phyloP scores from a whole-genome alignment of 352 stramenopile species.

The Phytophthora brassicae region DNA sequence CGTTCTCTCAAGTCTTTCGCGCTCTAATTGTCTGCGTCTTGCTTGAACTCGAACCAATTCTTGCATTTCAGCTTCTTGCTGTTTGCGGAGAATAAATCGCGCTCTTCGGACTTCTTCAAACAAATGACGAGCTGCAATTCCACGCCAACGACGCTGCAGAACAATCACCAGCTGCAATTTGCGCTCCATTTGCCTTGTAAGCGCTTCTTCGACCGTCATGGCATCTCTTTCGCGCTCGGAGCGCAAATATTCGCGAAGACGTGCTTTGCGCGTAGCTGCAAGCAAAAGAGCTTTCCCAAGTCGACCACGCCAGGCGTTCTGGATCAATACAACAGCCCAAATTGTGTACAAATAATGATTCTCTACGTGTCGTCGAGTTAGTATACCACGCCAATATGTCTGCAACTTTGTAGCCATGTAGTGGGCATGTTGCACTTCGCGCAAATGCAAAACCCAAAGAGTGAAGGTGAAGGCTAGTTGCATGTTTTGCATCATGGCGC shows the following conservation, averaged over 20 bases:
- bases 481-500: constrained; percentile 50
- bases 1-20: constrained; percentile 41
- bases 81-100: constrained; percentile 58
- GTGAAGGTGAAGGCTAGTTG: constrained; percentile 54
- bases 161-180: constrained; percentile 61
- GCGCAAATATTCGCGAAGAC: constrained; percentile 68
- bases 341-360: constrained; percentile 59
- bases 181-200: constrained; percentile 45
- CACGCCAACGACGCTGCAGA: constrained; percentile 73
- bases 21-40: constrained; percentile 49
- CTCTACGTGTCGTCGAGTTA: constrained; percentile 46
- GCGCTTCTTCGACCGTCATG: constrained; percentile 49
- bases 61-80: constrained; percentile 68
- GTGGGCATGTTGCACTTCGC: constrained; percentile 34
- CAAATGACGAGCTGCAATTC: constrained; percentile 61
- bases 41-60: constrained; percentile 63
- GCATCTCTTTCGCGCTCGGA: constrained; percentile 65
- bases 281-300: constrained; percentile 58
- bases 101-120: constrained; percentile 63
- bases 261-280: constrained; percentile 47
- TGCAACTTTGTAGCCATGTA: constrained; percentile 44
- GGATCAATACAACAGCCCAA: constrained; percentile 71
- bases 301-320: constrained; percentile 67
- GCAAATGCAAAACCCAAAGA: constrained; percentile 48
- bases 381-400: constrained; percentile 65